Percentiles rank a stretch among this genome's conserved stretches.
phyloP scores from a whole-genome alignment of 495 filamentous ascomycete genomes.

The Penicillium pancosmium region DNA sequence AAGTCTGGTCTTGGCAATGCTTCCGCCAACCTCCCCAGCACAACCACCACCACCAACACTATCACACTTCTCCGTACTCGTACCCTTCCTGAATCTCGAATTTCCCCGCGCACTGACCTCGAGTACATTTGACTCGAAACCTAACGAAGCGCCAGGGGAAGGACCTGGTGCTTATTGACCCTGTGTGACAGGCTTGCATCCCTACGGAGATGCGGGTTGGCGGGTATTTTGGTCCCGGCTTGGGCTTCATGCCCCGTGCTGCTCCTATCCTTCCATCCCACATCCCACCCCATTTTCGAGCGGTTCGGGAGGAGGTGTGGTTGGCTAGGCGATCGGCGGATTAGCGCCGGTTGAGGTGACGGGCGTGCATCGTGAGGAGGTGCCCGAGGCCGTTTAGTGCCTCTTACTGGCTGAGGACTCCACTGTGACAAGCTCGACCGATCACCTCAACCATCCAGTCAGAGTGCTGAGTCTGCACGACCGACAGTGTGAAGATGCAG shows the following conservation, averaged over 20 bases:
- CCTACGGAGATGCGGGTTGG: slow-evolving; percentile 4
- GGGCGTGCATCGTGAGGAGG: slow-evolving; percentile 35
- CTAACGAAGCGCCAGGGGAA: neutral
- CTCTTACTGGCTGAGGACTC: slow-evolving; percentile 25
- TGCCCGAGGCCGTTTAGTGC: slow-evolving; percentile 5
- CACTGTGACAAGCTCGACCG: slow-evolving; percentile 45
- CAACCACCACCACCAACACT: neutral
- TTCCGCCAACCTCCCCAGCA: neutral
- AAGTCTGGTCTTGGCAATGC: too few relatives aligned
- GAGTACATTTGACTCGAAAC: neutral
- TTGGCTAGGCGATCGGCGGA: slow-evolving; percentile 39
- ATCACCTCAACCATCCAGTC: slow-evolving; percentile 35
- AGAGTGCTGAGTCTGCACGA: slow-evolving; percentile 18
- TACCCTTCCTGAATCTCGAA: neutral
- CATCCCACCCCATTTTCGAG: slow-evolving; percentile 13
- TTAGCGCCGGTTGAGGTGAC: slow-evolving; percentile 45
- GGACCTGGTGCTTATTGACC: slow-evolving; percentile 15
- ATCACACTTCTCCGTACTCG: neutral
- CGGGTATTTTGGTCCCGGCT: slow-evolving; percentile 11
- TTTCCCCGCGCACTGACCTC: slow-evolving; percentile 12
- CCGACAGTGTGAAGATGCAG: slow-evolving; percentile 24
- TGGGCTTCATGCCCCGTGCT: slow-evolving; percentile 6
- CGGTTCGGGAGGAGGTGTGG: slow-evolving; percentile 37
- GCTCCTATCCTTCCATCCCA: slow-evolving; percentile 3
- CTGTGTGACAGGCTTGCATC: slow-evolving; percentile 10